Base-by-base conservation (phyloP, 164 flowering plant genomes). In the Euptelea pleiosperma region DNA sequence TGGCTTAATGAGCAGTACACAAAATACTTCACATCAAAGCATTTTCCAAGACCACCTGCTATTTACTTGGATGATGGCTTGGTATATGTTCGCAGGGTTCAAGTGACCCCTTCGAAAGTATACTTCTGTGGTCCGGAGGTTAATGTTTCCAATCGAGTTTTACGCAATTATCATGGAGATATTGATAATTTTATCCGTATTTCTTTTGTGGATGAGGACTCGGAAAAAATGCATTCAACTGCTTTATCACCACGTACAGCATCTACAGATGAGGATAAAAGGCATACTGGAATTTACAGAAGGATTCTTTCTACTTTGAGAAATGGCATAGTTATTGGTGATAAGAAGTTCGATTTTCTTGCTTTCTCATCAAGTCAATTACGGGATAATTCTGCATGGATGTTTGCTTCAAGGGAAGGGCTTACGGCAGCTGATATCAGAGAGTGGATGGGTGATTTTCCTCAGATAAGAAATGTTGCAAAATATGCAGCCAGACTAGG, bases 401-500 rank as follows among this genome's bases (percentile, higher is more conserved):
- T 91, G 87, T 91, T 91, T 86, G 86, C 96, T 45, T 65, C 96
- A 18, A 72, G 52, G 12, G 25, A 45, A 36, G 82, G 82, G 51
- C 65, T 77, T 8, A 75, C 70, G 64, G 94, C 95, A 46, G 79
- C 73, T 22, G 61, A 61, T 37, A 91, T 91, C 46, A 72, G 98
- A 57, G 48, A 44, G 21, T 75, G 85, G 91, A 86, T 88, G 98
- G 98, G 98, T 2, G 76, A 85, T 57, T 89, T 91, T 64, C 52
- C 55, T 47, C 24, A 71, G 14, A 91, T 91, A 37, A 78, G 73
- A 59, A 89, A 89, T 70, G 92, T 89, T 52, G 92, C 96, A 18
- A 89, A 83, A 60, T 85, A 85, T 80, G 90, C 89, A 8, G 94
- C 98, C 8, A 77, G 98, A 53, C 78, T 89, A n/a, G 98, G 98